Base-by-base conservation (phyloP, 2,329 filamentous ascomycete genomes). In the Biscogniauxia mediterranea region DNA sequence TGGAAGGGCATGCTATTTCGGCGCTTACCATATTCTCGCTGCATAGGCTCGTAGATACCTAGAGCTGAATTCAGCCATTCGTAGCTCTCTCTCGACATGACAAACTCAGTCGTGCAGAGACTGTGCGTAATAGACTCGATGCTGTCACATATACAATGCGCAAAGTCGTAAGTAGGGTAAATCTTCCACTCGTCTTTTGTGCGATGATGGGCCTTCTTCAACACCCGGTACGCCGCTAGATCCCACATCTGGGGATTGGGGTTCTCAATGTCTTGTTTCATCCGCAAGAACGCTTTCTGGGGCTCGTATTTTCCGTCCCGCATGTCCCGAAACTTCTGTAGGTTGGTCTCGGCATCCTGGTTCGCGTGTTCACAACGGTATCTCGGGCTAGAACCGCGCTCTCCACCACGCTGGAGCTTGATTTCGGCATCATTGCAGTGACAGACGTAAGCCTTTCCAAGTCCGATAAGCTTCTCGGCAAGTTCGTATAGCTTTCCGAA, bases 81-180 rank as follows among this genome's bases (percentile, higher is more conserved):
- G 73, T 98, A 99, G 49, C 91, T 95, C 54, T 91, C 88, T 61
- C 94, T 82, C 20, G 91, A 90, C 56, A 91, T 86, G 66, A 93
- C 87, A 70, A 98, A 97, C 75, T 98, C 95, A 1, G 91, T 94
- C 0, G 95, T 98, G 75, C 94, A 98, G 20, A 98, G 81, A 15
- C 90, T 94, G 79, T 97, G 94, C 0, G 93, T 93, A 70, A 98
- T 96, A 19, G 85, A 85, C 76, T 99, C 95, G 66, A 97, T 92
- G 68, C 91, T 93, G 82, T 98, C 95, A 70, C 91, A 94, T 21
- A 97, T 81, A 75, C 91, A 96, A 79, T 96, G 92, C 0, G 90
- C 90, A 74, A 96, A 96, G 75, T 97, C 93, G 72, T 97, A 97
- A 0, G 94, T 96, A 0, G 95, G 95, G 74, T 97, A 97, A 65